These are phyloP conservation scores for Cicer pinnatifidum DNA, from an alignment of 306 rosid genomes.

Conservation along the genomic window DNA sequence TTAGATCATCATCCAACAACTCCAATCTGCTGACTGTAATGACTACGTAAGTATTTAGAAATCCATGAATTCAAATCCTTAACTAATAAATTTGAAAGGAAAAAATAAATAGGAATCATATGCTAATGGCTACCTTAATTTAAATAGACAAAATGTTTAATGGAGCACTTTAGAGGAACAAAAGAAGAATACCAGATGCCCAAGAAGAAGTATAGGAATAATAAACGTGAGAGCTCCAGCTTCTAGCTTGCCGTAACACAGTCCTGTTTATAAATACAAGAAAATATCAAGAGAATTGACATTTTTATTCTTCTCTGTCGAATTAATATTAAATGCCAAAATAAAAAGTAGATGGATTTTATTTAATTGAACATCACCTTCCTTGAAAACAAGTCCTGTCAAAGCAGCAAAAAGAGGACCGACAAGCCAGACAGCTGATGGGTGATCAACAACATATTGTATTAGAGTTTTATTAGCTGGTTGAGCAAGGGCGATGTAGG, in stretches of 20 bases:
- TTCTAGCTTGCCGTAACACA: conserved; percentile 94
- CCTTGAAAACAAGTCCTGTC: conserved; percentile 93
- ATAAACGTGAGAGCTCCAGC: conserved; percentile 82
- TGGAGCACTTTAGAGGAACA: conserved; percentile 6
- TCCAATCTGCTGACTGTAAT: not conserved
- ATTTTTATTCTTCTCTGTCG: not conserved
- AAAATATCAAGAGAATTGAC: conserved; percentile 28
- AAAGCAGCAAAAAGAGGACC: conserved; percentile 91
- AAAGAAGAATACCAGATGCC: conserved; percentile 76
- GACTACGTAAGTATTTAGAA: not conserved
- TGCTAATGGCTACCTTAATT: not conserved
- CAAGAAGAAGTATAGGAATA: conserved; percentile 76
- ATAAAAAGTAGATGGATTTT: conserved; percentile 3
- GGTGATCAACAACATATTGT: conserved; percentile 66
- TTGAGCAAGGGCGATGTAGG: conserved; percentile 64
- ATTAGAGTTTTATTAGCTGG: conserved; percentile 66
- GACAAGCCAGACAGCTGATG: conserved; percentile 72
- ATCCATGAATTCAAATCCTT: not conserved
- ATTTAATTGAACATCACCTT: conserved; percentile 56
- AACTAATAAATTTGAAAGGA: conserved; percentile 13
- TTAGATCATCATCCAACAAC: not conserved
- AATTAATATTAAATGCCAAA: conserved; percentile 6
- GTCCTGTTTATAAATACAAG: conserved; percentile 61
- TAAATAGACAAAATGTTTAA: conserved; percentile 20
- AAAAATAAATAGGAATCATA: conserved; percentile 8